Base-by-base conservation (phyloP, 2,329 filamentous ascomycete species). In the Hysterium pulicare region DNA sequence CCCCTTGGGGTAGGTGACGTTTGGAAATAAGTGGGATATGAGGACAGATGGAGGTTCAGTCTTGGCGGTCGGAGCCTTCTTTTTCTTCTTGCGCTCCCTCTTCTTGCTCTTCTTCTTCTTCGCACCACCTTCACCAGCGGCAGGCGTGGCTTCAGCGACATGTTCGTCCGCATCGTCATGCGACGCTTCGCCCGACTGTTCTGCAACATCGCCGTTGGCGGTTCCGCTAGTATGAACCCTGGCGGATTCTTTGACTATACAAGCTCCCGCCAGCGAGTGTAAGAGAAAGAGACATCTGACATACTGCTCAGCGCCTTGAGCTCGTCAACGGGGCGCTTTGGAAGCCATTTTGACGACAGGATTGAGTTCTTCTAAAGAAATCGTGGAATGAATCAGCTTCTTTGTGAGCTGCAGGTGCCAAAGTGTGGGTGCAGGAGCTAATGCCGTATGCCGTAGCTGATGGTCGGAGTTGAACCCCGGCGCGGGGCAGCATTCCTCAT, bases 11-110 rank as follows among this genome's bases (percentile, higher is more conserved):
- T 86, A 90, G 53, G 72, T 72, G 57, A 77, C 74, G 59, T 77
- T 77, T 31, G 83, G 78, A 69, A 87, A 90, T 30, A 90, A 73
- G 52, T 79, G 78, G 11, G 83, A 81, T 15, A 90, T 67, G 23
- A 80, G 73, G 22, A 89, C 80, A 26, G 83, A 79, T 3, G 86
- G 86, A 23, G 86, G 86, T 3, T 16, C 37, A 19, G 17, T 35
- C 3, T 28, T 64, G 51, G 69, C 71, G 62, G 37, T 42, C 3
- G 19, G 46, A n/a, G 62, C 41, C 36, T 9, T 51, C 68, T 71
- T 73, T 66, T 72, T 73, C 53, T 59, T 59, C 28, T 33, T 34
- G 44, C 38, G 47, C 26, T 44, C 49, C 36, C 38, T 32, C 45
- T 50, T 65, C 60, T 71, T 73, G 66, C 74, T 35, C 33, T 35